Base-by-base conservation (phyloP, 768 basidiomycete genomes). In the Russula sp. region DNA sequence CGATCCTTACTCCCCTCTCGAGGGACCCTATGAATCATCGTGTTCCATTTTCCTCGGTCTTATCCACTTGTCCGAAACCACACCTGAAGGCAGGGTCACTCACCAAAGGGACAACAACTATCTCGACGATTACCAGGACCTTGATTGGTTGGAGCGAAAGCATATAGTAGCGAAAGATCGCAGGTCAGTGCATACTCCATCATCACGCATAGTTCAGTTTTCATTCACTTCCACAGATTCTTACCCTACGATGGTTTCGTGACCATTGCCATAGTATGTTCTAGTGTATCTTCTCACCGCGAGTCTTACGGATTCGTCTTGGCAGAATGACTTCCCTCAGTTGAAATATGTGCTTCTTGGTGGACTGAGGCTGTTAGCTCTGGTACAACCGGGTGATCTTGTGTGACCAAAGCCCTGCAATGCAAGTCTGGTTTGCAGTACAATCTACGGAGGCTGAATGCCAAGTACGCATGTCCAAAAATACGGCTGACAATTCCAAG, bases 91-190 rank as follows among this genome's bases (percentile, higher is more conserved):
- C n/a, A n/a, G n/a, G n/a, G n/a, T n/a, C n/a, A 56, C 74, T 99
- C 63, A 98, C 97, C 9, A 98, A 99, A 75, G 97, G 97, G 0
- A 99, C 71, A 98, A 98, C 75, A 99, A 98, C 73, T 75, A 79
- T 32, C 81, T 85, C 2, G 93, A 98, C 69, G 97, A 98, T 69
- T 99, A 99, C 72, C 83, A 86, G 64, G 94, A 93, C 0, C 76
- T 95, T 59, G 81, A 90, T 58, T 95, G 90, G 83, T 74, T 99
- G 7, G 90, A 95, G 71, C 78, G 86, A 65, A 85, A 85, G 71
- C 93, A 97, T 70, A 89, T 98, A 47, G 81, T 97, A 43, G 93
- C 93, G 52, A 98, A 97, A 78, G 95, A 98, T 64, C 78, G 88
- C 77, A 95, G 93, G 95, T 96, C 69, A 68, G 90, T 79, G 20